A percentile compares a stretch with the other conserved stretches of the same genome.
These are phyloP conservation scores for Leccinum truebloodii DNA, from an alignment of 768 basidiomycete genomes.

Conservation along the genomic window DNA sequence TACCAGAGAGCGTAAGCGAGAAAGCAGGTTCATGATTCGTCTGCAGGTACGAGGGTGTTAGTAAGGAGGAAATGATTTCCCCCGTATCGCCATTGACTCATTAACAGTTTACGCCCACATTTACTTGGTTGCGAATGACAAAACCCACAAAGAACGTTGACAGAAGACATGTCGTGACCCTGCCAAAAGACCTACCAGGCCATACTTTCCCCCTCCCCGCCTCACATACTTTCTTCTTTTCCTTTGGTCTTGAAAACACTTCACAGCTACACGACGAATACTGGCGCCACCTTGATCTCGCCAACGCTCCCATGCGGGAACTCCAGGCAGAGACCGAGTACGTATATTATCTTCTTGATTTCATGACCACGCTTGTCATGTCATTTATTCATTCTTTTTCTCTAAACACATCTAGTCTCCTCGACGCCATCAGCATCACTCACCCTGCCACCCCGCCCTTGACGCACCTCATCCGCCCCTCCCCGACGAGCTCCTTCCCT, in stretches of 20 bases:
- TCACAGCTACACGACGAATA: slow-evolving; percentile 26
- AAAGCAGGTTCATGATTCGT: background rate
- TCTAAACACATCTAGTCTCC: slow-evolving; percentile 18
- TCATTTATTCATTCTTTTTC: background rate
- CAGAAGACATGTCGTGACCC: no score
- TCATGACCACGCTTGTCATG: background rate
- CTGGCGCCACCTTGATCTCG: slow-evolving; percentile 29
- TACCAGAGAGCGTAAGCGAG: background rate
- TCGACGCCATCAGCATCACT: slow-evolving; percentile 36
- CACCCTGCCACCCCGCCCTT: slow-evolving; percentile 34
- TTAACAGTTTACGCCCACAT: no score
- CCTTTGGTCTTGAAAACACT: no score
- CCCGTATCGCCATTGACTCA: no score
- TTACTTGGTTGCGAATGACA: no score
- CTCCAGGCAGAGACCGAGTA: slow-evolving; percentile 36
- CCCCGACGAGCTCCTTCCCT: slow-evolving; percentile 24
- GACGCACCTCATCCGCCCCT: slow-evolving; percentile 31
- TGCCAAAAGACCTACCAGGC: no score
- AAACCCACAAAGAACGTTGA: no score
- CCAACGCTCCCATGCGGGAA: slow-evolving; percentile 30
- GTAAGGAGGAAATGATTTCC: background rate
- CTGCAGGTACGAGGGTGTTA: background rate
- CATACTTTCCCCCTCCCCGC: no score
- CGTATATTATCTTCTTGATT: slow-evolving; percentile 1
- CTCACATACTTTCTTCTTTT: no score